Conservation (phyloP, 2,329 filamentous ascomycete species). For the Aciculosporium take region DNA sequence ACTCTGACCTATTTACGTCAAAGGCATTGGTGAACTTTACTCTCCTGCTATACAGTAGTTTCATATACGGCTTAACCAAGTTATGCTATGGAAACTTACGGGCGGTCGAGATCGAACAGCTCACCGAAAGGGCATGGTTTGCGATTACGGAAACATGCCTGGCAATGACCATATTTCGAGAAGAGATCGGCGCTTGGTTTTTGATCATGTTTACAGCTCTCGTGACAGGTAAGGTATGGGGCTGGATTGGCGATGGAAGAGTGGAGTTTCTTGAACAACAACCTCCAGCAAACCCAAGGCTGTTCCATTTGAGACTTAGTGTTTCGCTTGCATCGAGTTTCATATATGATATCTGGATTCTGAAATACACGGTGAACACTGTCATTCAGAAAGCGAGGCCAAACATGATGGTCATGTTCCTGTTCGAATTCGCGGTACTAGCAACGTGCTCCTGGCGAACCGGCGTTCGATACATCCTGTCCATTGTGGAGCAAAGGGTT, state of each 20-base stretch:
- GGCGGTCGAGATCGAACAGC: conserved; percentile 87
- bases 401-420: conserved; percentile 99
- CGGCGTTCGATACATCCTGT: conserved; percentile 61
- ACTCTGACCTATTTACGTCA: not conserved
- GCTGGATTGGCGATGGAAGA: conserved; percentile 91
- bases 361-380: conserved; percentile 66
- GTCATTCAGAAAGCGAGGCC: conserved; percentile 81
- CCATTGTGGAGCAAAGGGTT: conserved; percentile 63
- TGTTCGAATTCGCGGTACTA: conserved; percentile 90
- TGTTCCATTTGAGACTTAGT: conserved; percentile 76
- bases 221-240: conserved; percentile 91
- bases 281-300: conserved; percentile 70
- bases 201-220: conserved; percentile 91
- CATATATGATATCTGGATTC: conserved; percentile 64
- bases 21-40: conserved; percentile 86
- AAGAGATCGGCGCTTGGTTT: conserved; percentile 89
- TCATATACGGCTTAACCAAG: conserved; percentile 78
- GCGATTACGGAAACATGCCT: conserved; percentile 92
- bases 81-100: conserved; percentile 82
- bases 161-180: conserved; percentile 95
- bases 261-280: conserved; percentile 94
- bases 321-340: conserved; percentile 68
- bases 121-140: conserved; percentile 97
- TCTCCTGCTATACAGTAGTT: conserved; percentile 62
- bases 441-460: conserved; percentile 70